Percentiles rank a stretch among this genome's conserved stretches.
Evolutionary conservation across 2,329 filamentous ascomycete genomes (phyloP).

Genomic region (Ophiostoma triangulosporum): DNA sequence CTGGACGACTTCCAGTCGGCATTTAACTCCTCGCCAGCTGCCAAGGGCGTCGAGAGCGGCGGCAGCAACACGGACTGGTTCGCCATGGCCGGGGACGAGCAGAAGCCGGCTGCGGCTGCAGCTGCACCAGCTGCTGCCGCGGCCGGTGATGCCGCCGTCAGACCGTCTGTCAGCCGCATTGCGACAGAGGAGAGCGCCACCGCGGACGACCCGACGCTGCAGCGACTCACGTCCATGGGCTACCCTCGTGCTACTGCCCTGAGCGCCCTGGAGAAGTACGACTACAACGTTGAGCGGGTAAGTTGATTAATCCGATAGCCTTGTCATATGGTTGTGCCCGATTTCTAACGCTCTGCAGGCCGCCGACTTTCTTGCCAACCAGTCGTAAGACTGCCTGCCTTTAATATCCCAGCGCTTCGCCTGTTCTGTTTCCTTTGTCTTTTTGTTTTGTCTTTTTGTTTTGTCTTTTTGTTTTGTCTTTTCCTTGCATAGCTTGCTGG

Average conservation of each 20-base stretch:
- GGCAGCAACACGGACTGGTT: conserved; percentile 61
- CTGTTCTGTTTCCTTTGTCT: not conserved
- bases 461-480: not conserved
- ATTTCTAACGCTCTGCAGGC: conserved; percentile 24
- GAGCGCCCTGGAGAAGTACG: conserved; percentile 76
- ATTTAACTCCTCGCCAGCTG: conserved; percentile 60
- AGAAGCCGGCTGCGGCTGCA: conserved; percentile 16
- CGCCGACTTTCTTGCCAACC: conserved; percentile 41
- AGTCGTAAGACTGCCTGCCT: conserved; percentile 26
- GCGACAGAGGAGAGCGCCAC: conserved; percentile 61
- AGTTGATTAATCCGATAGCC: conserved; percentile 24
- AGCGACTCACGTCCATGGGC: conserved; percentile 81
- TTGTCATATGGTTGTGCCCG: too few relatives aligned
- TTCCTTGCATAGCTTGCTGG: not conserved
- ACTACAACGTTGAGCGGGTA: conserved; percentile 93
- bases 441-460: not conserved
- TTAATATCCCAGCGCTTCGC: not conserved
- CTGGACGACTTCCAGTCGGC: conserved; percentile 70
- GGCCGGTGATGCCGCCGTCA: conserved; percentile 8
- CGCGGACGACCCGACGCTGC: conserved; percentile 83
- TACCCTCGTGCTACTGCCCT: conserved; percentile 64
- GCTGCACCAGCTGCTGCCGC: conserved; percentile 13
- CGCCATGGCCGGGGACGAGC: not conserved
- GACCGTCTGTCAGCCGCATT: conserved; percentile 40
- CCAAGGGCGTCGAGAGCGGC: conserved; percentile 42